Evolutionary conservation across 768 basidiomycete species (phyloP).

Genomic region (Mycena galopus): DNA sequence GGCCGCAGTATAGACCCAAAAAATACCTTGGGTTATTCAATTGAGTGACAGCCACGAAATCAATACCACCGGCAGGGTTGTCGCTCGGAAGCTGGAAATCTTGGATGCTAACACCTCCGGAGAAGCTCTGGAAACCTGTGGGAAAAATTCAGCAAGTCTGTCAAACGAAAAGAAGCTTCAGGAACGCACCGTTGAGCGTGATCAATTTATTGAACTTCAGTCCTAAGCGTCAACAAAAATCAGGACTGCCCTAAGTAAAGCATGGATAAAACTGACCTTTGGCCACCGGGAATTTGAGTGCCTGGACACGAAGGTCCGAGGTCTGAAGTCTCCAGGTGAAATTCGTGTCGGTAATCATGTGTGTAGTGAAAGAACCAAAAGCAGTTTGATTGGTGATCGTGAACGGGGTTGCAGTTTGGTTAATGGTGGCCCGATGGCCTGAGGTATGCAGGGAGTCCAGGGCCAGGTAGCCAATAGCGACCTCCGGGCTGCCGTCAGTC

Average conservation of each 20-base stretch:
- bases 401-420: conserved; percentile 69
- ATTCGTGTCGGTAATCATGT: conserved; percentile 73
- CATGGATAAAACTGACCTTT: conserved; percentile 49
- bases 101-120: conserved; percentile 64
- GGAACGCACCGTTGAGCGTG: conserved; percentile 64
- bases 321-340: conserved; percentile 79
- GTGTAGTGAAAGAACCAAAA: conserved; percentile 71
- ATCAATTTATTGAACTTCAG: conserved; percentile 74
- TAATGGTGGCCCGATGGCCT: conserved; percentile 69
- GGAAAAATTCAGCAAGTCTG: conserved; percentile 8
- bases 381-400: conserved; percentile 66
- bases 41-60: conserved; percentile 69
- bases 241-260: too few species aligned
- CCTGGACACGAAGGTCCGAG: conserved; percentile 70
- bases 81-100: conserved; percentile 78
- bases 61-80: conserved; percentile 74
- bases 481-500: conserved; percentile 52
- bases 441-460: conserved; percentile 63
- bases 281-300: conserved; percentile 75
- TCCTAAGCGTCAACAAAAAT: conserved; percentile 43
- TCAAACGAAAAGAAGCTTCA: not conserved
- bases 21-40: conserved; percentile 70
- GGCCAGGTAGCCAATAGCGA: conserved; percentile 67
- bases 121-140: conserved; percentile 72
- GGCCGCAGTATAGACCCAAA: not conserved